Base-by-base conservation (phyloP, 129 eudicot genomes). In the Glebionis coronaria region DNA sequence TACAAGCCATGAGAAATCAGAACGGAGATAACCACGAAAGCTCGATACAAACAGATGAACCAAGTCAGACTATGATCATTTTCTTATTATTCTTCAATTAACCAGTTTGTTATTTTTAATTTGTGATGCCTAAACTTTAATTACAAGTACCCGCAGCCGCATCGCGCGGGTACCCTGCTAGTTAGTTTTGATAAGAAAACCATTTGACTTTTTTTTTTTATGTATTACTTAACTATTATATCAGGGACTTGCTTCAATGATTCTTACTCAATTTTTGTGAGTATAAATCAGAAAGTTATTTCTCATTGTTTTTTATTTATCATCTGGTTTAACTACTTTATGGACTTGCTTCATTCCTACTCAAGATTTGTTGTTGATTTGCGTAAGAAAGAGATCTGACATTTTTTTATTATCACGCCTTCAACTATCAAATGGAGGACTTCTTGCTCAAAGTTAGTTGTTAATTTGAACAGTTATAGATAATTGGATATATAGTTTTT, bases 211-310 rank as follows among this genome's bases (percentile, higher is more conserved):
- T 61, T 61, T 49, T 49, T n/a, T 10, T 55, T 55, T 56, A 55
- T 53, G 15, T 7, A 23, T 23, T 45, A 49, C 19, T 61, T 23
- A 50, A 28, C 51, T 47, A 35, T 61, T 19, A 42, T 9, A 20
- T 38, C 13, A 25, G 29, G 56, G 23, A 45, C 60, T 56, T 69
- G 29, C 74, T 56, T 23, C 2, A 23, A 23, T 23, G 25, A 1
- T 23, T 69, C 56, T 42, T 61, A 40, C 76, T 61, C 76, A 49
- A 15, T 16, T 18, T 29, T 0, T 65, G 60, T 73, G 56, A 9
- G 12, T 55, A 42, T 61, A 21, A 73, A 12, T 19, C 44, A 15
- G 52, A 72, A 62, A 72, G 55, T 38, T 57, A 21, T n/a, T 40
- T 50, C 44, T 61, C 62, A 44, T 70, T 70, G 47, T 25, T 25